Evolutionary conservation across 129 eudicot genomes (phyloP), one percentile per base, ranked within the genome.

Genomic region (Saposhnikovia divaricata): DNA sequence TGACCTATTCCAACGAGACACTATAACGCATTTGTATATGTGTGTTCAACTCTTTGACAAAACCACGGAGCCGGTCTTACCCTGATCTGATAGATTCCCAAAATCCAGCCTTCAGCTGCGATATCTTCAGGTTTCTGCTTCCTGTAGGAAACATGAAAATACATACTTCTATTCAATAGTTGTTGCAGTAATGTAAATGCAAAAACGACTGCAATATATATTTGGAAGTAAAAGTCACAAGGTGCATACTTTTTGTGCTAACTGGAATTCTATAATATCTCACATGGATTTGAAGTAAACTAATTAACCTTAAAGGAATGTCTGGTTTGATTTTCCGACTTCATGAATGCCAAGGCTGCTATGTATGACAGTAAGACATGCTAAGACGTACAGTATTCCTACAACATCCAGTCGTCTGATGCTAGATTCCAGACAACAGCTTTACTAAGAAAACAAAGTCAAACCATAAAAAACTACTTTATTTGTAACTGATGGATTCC

Each of bases 21-120:
- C 4, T 6, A 9, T 57, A 16, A 15, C 57, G 15, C 57, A 59
- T 21, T 61, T 61, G 37, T 61, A 61, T 63, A 27, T 43, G 47
- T 39, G 47, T 57, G 16, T 14, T 21, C 28, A 39, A 71, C 23
- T 39, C 23, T 43, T 23, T 11, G 50, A 66, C 39, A 75, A 77
- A 43, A 72, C 65, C 19, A 50, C n/a, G 82, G 40, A 57, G 10
- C 44, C 81, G 18, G 45, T 80, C 65, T 79, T 90, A 94, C 97
- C 98, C 97, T 31, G 98, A 91, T 88, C 90, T 90, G 84, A 94
- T 88, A 81, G 97, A 91, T 44, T 94, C 97, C 97, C 97, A 91
- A 77, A 94, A 88, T 77, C 84, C 84, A 65, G 98, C 93, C 65
- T 87, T 89, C 68, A 90, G 80, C 69, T 78, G 80, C 51, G 86